These are phyloP conservation scores for Trichoderma orchidacearum DNA, from an alignment of 495 filamentous ascomycete species.

Conservation along the genomic window DNA sequence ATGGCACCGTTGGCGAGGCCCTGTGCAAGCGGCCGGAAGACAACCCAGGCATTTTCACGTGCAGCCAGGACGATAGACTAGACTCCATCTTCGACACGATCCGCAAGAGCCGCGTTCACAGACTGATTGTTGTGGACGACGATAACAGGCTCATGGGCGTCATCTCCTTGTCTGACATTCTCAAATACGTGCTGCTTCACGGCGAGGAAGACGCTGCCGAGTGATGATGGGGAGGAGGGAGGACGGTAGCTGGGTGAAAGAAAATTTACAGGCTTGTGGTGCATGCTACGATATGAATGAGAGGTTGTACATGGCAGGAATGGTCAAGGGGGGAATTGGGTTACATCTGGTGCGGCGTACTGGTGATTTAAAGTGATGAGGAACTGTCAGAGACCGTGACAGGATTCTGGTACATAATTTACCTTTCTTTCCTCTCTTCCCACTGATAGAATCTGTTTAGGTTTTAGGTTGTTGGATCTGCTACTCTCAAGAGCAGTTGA, in stretches of 20 bases:
- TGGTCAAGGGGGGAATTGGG: not conserved
- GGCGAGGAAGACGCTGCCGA: conserved; percentile 54
- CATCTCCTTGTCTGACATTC: conserved; percentile 88
- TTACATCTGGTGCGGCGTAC: not conserved
- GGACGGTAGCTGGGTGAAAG: not conserved
- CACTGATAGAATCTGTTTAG: not conserved
- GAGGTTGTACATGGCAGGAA: not conserved
- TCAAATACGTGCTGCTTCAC: conserved; percentile 85
- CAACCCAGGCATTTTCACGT: conserved; percentile 94
- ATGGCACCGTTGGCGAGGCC: conserved; percentile 78
- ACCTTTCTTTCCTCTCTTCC: not conserved
- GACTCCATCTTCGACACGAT: conserved; percentile 97
- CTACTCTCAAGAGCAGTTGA: no score
- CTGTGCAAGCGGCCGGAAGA: conserved; percentile 79
- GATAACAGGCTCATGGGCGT: conserved; percentile 74
- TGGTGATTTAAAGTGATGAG: not conserved
- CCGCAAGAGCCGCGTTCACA: conserved; percentile 83
- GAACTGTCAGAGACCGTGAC: not conserved
- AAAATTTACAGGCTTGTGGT: no score
- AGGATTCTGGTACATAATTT: not conserved
- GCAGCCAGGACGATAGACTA: conserved; percentile 76
- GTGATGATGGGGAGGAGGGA: conserved; percentile 8
- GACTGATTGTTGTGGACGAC: conserved; percentile 85
- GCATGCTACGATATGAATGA: not conserved
- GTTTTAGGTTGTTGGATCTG: not conserved